These are phyloP conservation scores for Uronychia setigera DNA, from an alignment of 73 alveolate genomes.

Conservation along the genomic window DNA sequence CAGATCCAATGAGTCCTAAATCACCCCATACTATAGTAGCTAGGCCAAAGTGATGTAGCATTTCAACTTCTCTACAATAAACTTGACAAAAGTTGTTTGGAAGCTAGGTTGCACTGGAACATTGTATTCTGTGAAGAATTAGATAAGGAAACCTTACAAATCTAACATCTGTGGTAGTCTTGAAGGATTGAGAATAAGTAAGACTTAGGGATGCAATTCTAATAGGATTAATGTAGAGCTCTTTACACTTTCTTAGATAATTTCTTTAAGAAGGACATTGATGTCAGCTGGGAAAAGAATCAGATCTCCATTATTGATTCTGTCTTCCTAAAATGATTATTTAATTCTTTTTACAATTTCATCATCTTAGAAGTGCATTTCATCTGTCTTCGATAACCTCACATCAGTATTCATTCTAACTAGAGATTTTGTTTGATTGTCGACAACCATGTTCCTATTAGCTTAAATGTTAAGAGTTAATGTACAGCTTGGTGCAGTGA, in stretches of 20 bases:
- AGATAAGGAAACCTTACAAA: not conserved
- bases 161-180: not conserved
- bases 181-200: not conserved
- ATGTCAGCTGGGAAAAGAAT: not conserved
- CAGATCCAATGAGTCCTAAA: not conserved
- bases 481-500: not conserved
- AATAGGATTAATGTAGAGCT: not conserved
- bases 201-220: not conserved
- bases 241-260: not conserved
- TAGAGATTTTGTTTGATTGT: not conserved
- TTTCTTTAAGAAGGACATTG: not conserved
- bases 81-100: not conserved
- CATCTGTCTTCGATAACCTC: not conserved
- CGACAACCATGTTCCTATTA: too few species aligned
- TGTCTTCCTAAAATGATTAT: too few species aligned
- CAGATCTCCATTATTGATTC: not conserved
- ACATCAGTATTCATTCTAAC: not conserved
- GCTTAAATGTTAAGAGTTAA: too few species aligned
- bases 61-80: not conserved
- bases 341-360: too few species aligned
- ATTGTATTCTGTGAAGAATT: not conserved
- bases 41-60: not conserved
- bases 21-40: not conserved
- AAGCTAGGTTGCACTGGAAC: not conserved
- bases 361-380: not conserved